These are phyloP conservation scores for Elongisporangium undulatum DNA, from an alignment of 352 stramenopile species.

Conservation along the genomic window DNA sequence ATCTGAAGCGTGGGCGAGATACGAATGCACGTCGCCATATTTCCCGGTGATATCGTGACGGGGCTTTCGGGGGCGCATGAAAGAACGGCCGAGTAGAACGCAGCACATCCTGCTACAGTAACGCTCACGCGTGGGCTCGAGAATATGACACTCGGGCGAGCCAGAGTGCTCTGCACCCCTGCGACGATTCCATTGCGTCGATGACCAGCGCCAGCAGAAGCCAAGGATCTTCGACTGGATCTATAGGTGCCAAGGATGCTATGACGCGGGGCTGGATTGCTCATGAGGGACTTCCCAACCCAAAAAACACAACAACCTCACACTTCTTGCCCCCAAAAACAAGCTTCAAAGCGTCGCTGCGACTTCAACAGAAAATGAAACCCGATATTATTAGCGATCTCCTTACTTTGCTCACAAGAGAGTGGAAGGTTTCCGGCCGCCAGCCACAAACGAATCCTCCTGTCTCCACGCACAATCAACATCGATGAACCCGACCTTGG, in stretches of 20 bases:
- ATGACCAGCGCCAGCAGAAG: not conserved
- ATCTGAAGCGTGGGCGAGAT: constrained; percentile 42
- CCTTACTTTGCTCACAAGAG: not conserved
- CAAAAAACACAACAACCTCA: too few species aligned
- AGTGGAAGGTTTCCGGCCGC: constrained; percentile 31
- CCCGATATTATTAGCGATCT: not conserved
- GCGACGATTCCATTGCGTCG: constrained; percentile 12
- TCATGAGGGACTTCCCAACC: too few species aligned
- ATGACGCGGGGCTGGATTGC: not conserved
- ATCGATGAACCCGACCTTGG: constrained; percentile 59
- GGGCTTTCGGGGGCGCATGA: constrained; percentile 30
- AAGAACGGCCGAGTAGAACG: constrained; percentile 52
- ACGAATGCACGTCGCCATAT: constrained; percentile 42
- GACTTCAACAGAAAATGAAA: not conserved
- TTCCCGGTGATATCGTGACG: constrained; percentile 43
- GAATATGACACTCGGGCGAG: constrained; percentile 34
- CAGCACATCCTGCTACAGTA: constrained; percentile 32
- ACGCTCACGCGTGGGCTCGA: constrained; percentile 25
- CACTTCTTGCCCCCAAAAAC: too few species aligned
- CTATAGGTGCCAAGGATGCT: not conserved
- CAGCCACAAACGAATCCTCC: constrained; percentile 70
- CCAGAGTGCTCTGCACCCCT: constrained; percentile 6
- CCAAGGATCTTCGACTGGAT: not conserved
- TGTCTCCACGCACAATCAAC: constrained; percentile 75
- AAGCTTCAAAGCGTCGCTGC: not conserved